Percentiles rank a stretch among this genome's conserved stretches.
Evolutionary conservation across 2,329 filamentous ascomycete genomes (phyloP).

Genomic region (Paecilomyces niveus): DNA sequence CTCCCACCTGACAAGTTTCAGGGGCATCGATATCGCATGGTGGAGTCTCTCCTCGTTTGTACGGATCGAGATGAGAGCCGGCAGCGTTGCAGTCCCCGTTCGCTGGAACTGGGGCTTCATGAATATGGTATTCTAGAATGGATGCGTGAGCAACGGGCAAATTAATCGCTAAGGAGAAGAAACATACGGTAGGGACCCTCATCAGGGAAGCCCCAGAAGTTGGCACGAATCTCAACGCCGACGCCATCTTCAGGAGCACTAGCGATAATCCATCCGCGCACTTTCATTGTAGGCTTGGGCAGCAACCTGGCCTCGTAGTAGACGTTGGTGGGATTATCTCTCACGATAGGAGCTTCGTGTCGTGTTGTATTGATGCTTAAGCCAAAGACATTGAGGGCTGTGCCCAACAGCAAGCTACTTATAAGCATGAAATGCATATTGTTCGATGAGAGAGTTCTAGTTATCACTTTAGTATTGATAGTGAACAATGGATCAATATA

Average conservation of each 20-base stretch:
- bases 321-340: constrained; percentile 49
- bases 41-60: constrained; percentile 54
- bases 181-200: constrained; percentile 54
- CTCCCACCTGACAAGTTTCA: constrained; percentile 66
- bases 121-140: constrained; percentile 59
- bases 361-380: constrained; percentile 21
- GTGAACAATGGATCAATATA: not conserved
- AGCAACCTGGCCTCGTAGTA: constrained; percentile 53
- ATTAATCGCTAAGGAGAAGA: not conserved
- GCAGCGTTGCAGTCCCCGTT: constrained; percentile 67
- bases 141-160: constrained; percentile 10
- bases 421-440: constrained; percentile 14
- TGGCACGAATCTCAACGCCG: constrained; percentile 50
- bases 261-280: constrained; percentile 48
- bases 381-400: constrained; percentile 13
- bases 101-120: constrained; percentile 55
- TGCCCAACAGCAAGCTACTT: constrained; percentile 11
- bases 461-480: not conserved
- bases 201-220: constrained; percentile 53
- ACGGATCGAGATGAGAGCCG: constrained; percentile 65
- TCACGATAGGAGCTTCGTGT: constrained; percentile 45
- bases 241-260: constrained; percentile 42
- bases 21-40: constrained; percentile 53
- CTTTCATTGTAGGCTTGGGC: constrained; percentile 45
- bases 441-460: not conserved